Percentiles rank a stretch among this genome's conserved stretches.
Conservation (phyloP, 2,329 filamentous ascomycete genomes). For the Pseudonectria foliicola region DNA sequence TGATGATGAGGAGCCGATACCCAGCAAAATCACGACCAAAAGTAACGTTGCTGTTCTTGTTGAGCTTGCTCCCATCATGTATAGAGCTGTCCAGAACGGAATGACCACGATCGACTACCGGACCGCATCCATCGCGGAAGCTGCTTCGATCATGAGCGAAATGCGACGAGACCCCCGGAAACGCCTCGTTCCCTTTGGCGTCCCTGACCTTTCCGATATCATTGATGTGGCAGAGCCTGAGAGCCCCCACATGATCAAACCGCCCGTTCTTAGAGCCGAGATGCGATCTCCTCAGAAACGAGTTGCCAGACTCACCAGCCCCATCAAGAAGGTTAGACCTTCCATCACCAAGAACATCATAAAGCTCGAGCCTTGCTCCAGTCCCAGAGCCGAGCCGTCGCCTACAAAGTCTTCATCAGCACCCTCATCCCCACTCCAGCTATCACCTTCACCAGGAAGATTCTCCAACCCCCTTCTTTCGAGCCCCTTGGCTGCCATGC, state of each 20-base stretch:
- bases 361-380: slow-evolving; percentile 21
- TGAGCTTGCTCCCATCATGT: slow-evolving; percentile 19
- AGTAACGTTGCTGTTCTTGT: slow-evolving; percentile 21
- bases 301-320: slow-evolving; percentile 18
- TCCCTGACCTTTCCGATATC: slow-evolving; percentile 21
- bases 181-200: slow-evolving; percentile 15
- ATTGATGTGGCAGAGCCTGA: slow-evolving; percentile 23
- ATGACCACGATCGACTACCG: slow-evolving; percentile 16
- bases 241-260: slow-evolving; percentile 17
- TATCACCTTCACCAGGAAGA: slow-evolving; percentile 8
- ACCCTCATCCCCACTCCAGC: slow-evolving; percentile 20
- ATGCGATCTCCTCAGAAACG: slow-evolving; percentile 26
- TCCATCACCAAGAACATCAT: slow-evolving; percentile 24
- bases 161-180: slow-evolving; percentile 16
- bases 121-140: slow-evolving; percentile 21
- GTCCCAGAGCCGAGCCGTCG: slow-evolving; percentile 19
- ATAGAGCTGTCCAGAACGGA: slow-evolving; percentile 13
- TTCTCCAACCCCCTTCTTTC: slow-evolving; percentile 8
- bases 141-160: slow-evolving; percentile 13
- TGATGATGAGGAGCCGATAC: slow-evolving; percentile 8
- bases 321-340: slow-evolving; percentile 18
- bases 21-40: slow-evolving; percentile 13
- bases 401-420: slow-evolving; percentile 23
- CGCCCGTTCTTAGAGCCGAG: slow-evolving; percentile 16
- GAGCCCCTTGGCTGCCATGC: slow-evolving; percentile 8